Conservation (phyloP, 306 rosid genomes). For the Inga oerstediana region DNA sequence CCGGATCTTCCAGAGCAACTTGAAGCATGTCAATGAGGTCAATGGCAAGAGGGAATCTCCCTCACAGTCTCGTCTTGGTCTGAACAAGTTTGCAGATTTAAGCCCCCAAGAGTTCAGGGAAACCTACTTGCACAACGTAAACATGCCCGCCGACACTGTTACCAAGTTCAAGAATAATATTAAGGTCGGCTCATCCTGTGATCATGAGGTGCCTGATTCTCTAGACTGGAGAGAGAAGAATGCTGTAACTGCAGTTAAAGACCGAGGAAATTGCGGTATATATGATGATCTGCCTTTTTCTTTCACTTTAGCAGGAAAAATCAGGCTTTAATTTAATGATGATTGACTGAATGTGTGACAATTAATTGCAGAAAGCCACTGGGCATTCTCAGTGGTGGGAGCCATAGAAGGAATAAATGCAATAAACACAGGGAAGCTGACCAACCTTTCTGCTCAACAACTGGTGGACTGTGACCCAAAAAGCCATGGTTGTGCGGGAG, state of each 20-base stretch:
- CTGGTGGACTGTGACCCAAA: conserved; percentile 69
- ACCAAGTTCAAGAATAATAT: background rate
- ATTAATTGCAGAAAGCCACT: conserved; percentile 54
- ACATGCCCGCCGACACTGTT: background rate
- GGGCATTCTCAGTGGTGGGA: conserved; percentile 70
- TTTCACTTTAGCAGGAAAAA: background rate
- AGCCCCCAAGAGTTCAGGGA: conserved; percentile 59
- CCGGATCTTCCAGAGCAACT: conserved; percentile 55
- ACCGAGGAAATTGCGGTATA: conserved; percentile 64
- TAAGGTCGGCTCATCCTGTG: background rate
- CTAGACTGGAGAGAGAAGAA: conserved; percentile 67
- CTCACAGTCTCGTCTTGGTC: conserved; percentile 41
- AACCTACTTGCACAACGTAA: conserved; percentile 4
- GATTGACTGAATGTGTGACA: background rate
- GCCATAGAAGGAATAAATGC: conserved; percentile 74
- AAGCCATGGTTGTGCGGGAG: conserved; percentile 63
- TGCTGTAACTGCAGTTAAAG: conserved; percentile 57
- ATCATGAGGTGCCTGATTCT: conserved; percentile 47
- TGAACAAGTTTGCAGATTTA: conserved; percentile 37
- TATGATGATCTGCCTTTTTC: background rate
- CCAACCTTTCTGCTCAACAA: conserved; percentile 64
- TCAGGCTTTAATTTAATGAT: background rate
- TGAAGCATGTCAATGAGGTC: conserved; percentile 50
- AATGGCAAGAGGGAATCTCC: conserved; percentile 44
- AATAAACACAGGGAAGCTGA: conserved; percentile 56